These are phyloP conservation scores for Chaetoceros tenuissimus DNA, from an alignment of 108 stramenopile genomes.

Conservation along the genomic window DNA sequence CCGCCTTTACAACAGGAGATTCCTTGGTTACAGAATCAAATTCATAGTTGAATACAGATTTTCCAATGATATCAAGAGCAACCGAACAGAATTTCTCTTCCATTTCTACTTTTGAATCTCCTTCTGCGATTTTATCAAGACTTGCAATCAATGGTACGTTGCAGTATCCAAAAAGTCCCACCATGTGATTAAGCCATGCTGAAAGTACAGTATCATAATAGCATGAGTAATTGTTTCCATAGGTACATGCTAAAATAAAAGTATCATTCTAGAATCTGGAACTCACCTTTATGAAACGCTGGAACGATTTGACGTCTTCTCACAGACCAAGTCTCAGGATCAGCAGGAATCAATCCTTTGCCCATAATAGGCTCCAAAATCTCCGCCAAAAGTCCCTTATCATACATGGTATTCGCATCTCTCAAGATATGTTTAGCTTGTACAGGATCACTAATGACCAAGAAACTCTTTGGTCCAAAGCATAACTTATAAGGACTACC, in stretches of 20 bases:
- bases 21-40: conserved; percentile 87
- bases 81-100: conserved; percentile 89
- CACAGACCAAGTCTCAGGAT: conserved; percentile 90
- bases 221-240: no score
- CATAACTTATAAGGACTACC: conserved; percentile 91
- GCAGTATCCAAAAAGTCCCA: conserved; percentile 87
- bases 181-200: conserved; percentile 91
- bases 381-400: conserved; percentile 84
- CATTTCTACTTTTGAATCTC: conserved; percentile 74
- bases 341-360: conserved; percentile 89
- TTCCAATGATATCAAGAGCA: conserved; percentile 90
- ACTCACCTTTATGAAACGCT: conserved; percentile 80
- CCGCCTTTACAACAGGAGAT: conserved; percentile 86
- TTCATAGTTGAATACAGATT: conserved; percentile 91
- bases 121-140: conserved; percentile 46
- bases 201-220: neutral
- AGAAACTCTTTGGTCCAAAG: conserved; percentile 94
- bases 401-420: conserved; percentile 80
- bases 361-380: conserved; percentile 92
- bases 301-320: conserved; percentile 90
- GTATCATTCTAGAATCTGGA: no score
- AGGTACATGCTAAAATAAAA: no score
- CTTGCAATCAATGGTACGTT: conserved; percentile 66
- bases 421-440: conserved; percentile 81
- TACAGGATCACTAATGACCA: conserved; percentile 89